phyloP scores from a whole-genome alignment of 1,139 yeast genomes.

The Yamadazyma atmosphaerica region DNA sequence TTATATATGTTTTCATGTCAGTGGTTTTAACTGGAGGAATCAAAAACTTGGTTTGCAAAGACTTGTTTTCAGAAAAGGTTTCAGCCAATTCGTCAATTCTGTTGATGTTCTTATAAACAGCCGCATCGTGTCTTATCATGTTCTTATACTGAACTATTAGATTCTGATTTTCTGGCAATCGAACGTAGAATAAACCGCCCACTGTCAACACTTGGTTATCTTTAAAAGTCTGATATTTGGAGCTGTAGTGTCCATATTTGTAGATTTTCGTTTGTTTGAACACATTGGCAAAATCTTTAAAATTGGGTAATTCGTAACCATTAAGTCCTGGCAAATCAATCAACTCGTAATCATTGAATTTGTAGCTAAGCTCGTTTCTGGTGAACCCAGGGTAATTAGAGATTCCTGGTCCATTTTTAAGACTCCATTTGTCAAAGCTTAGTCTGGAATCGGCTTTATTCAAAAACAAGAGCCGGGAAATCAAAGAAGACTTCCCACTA shows the following conservation, averaged over 20 bases:
- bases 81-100: conserved; percentile 15
- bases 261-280: conserved; percentile 17
- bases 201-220: conserved; percentile 50
- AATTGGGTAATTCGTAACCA: conserved; percentile 19
- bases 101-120: conserved; percentile 26
- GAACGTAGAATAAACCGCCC: conserved; percentile 62
- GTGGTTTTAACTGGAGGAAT: conserved; percentile 11
- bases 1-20: conserved; percentile 41
- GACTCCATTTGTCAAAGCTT: conserved; percentile 9
- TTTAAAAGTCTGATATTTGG: conserved; percentile 39
- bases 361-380: conserved; percentile 41
- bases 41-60: conserved; percentile 9
- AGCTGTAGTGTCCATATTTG: conserved; percentile 34
- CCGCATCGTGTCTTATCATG: conserved; percentile 31
- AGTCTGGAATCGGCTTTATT: conserved; percentile 9
- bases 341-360: conserved; percentile 26
- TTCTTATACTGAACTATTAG: conserved; percentile 46
- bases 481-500: conserved; percentile 72
- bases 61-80: conserved; percentile 3
- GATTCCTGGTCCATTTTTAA: conserved; percentile 43
- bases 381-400: conserved; percentile 61
- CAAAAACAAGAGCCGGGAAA: conserved; percentile 24
- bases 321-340: conserved; percentile 64
- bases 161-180: conserved; percentile 28
- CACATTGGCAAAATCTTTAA: conserved; percentile 32